These are phyloP conservation scores for Microdochium paspali DNA, from an alignment of 2,329 filamentous ascomycete species.

Conservation along the genomic window DNA sequence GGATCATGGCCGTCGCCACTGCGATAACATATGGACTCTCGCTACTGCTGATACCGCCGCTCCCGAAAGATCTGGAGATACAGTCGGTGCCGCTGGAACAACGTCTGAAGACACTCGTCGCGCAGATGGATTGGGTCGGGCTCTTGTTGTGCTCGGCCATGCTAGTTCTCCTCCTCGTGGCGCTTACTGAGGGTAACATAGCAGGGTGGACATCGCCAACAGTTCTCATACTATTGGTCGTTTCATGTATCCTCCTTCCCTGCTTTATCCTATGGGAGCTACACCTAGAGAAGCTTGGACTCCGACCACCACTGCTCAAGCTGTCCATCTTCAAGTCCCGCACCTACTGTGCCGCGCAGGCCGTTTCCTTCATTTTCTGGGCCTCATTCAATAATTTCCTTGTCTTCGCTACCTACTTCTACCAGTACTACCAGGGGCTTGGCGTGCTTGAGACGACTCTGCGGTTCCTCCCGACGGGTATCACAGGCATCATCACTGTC, in stretches of 20 bases:
- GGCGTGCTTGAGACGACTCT: conserved; percentile 29
- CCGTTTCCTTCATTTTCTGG: conserved; percentile 30
- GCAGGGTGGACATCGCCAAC: conserved; percentile 30
- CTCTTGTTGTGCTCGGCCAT: conserved; percentile 27
- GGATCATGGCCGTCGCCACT: conserved; percentile 30
- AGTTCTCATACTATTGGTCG: conserved; percentile 26
- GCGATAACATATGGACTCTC: conserved; percentile 12
- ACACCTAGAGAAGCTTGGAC: conserved; percentile 6
- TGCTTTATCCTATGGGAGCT: conserved; percentile 29
- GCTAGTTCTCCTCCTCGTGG: conserved; percentile 28
- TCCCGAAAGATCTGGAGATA: neutral
- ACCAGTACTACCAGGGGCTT: conserved; percentile 29
- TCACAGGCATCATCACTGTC: neutral
- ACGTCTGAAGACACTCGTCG: neutral
- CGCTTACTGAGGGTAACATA: conserved; percentile 31
- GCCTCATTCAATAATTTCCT: conserved; percentile 31
- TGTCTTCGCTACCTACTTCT: conserved; percentile 8
- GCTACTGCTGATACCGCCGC: neutral
- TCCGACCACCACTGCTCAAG: conserved; percentile 2
- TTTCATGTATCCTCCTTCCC: conserved; percentile 23
- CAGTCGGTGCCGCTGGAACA: neutral
- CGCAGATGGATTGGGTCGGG: conserved; percentile 3
- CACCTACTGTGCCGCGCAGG: conserved; percentile 14
- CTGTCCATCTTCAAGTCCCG: conserved; percentile 6
- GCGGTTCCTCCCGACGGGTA: conserved; percentile 23